Evolutionary conservation across 139 green algal genomes (phyloP).

Genomic region (Zygnema cylindricum): DNA sequence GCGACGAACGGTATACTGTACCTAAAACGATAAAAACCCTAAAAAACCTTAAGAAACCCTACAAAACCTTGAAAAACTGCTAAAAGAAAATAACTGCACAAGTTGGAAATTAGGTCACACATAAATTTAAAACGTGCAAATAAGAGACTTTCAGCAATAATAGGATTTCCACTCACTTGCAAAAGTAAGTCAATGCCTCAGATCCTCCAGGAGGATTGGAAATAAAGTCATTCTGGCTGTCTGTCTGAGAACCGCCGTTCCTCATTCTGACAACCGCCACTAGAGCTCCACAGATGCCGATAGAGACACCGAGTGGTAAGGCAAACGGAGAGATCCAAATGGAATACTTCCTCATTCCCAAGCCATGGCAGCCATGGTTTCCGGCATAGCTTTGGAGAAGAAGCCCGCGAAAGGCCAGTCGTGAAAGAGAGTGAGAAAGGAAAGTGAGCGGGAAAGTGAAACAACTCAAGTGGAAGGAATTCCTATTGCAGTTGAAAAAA

Average conservation of each 20-base stretch:
- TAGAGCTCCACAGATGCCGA: background rate
- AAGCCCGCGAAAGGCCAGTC: no score
- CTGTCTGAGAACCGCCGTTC: background rate
- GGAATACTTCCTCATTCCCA: background rate
- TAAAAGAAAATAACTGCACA: background rate
- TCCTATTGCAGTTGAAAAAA: no score
- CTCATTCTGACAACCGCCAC: background rate
- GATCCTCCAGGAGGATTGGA: background rate
- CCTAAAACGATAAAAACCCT: background rate
- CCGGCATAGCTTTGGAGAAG: no score
- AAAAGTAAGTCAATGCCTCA: background rate
- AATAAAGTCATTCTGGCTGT: background rate
- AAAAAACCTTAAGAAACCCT: background rate
- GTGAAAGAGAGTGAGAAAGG: no score
- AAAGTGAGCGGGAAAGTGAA: no score
- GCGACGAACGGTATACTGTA: background rate
- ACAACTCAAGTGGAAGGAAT: no score
- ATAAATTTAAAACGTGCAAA: background rate
- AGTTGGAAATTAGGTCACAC: background rate
- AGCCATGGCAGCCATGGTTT: background rate
- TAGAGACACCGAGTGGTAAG: background rate
- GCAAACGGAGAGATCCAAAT: background rate
- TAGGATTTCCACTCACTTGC: background rate
- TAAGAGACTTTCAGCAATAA: background rate
- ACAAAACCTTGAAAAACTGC: background rate